Evolutionary conservation across 495 filamentous ascomycete species (phyloP), one percentile per base, ranked within the genome.

Genomic region (Aspergillus sclerotiicarbonarius): DNA sequence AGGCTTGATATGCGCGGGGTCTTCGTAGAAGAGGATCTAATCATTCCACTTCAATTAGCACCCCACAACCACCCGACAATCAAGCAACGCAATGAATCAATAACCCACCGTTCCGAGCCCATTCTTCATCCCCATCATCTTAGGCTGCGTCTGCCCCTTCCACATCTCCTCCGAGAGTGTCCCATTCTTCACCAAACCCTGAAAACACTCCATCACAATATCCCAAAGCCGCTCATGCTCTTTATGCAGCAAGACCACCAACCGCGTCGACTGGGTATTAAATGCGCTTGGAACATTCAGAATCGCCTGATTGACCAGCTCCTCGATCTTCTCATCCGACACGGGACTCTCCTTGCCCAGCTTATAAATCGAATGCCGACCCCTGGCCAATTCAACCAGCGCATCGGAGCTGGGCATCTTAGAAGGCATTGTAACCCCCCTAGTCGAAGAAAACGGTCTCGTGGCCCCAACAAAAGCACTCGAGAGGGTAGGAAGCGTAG

Each of bases 371-470:
- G 72, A 78, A 64, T 80, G 81, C 43, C 81, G 76, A 60, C 59
- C 50, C 60, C 76, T 66, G 56, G 72, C 74, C 9, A 76, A 64
- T 12, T 70, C 58, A 55, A 79, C 59, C 53, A 81, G 74, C 48
- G 66, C 44, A 16, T 73, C 68, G 31, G 68, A 68, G 30, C 66
- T 52, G 47, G 70, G 65, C 53, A 62, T 66, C 53, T 62, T 53
- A 57, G 57, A 39, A 46, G 57, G 43, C 29, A 57, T n/a, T 10
- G 43, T 57, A 29, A 48, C 41, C 67, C 29, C 87, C 81, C 79
- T 72, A 78, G 58, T 88, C 82, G 87, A 76, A 82, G 51, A 88
- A 85, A 35, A 86, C 73, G 86, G 84, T 30, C 31, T 32, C 6
- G 76, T 57, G 73, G 68, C 51, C 67, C 68, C 20, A 74, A 56